These are phyloP conservation scores for Eucalyptus shirleyi DNA, from an alignment of 345 rosid genomes.

Conservation along the genomic window DNA sequence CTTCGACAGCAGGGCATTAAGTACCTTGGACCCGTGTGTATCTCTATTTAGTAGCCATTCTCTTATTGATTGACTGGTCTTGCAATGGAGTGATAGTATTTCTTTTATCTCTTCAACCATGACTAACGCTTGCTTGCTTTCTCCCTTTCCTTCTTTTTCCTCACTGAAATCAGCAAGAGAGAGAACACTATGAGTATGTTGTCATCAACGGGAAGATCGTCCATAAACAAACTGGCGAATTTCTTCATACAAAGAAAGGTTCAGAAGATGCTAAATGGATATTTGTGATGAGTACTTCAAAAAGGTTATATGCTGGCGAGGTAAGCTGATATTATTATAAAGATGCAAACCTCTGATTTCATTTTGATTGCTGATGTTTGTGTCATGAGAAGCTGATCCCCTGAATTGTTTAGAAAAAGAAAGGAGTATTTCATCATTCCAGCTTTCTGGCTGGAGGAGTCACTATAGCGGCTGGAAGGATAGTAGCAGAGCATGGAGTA, in stretches of 20 bases:
- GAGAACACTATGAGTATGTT: slow-evolving; percentile 61
- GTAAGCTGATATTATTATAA: slow-evolving; percentile 18
- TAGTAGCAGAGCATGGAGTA: slow-evolving; percentile 48
- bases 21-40: slow-evolving; percentile 90
- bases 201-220: slow-evolving; percentile 50
- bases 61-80: background rate
- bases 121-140: background rate
- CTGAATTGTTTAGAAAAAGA: slow-evolving; percentile 50
- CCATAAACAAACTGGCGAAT: slow-evolving; percentile 41
- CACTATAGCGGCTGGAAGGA: slow-evolving; percentile 86
- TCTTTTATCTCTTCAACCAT: background rate
- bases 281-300: slow-evolving; percentile 80
- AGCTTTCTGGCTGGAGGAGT: slow-evolving; percentile 97
- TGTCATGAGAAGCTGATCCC: background rate
- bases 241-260: slow-evolving; percentile 40
- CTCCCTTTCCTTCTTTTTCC: background rate
- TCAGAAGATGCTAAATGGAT: slow-evolving; percentile 60
- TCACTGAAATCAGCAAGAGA: slow-evolving; percentile 59
- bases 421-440: slow-evolving; percentile 90
- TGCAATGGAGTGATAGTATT: background rate
- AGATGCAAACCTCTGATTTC: background rate
- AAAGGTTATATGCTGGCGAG: slow-evolving; percentile 60
- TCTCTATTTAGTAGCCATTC: background rate
- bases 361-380: background rate
- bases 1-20: slow-evolving; percentile 73